These are phyloP conservation scores for Gomphus bonarii DNA, from an alignment of 1,284 basidiomycete genomes.

Conservation along the genomic window DNA sequence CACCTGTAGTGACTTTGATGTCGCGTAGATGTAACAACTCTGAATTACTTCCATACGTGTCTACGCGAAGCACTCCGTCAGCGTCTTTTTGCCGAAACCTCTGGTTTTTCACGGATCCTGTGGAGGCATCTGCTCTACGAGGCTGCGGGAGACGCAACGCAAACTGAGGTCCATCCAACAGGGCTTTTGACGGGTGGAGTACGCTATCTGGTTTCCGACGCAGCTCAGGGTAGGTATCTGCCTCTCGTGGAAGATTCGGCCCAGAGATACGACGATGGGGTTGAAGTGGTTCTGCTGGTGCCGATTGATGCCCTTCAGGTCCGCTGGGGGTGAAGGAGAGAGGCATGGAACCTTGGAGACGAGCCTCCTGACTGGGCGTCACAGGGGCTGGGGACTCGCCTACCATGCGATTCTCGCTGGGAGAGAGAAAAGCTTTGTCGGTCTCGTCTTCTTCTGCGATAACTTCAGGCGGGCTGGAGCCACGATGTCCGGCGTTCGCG, in stretches of 20 bases:
- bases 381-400: slow-evolving; percentile 33
- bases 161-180: not conserved
- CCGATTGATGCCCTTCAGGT: slow-evolving; percentile 26
- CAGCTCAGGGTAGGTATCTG: slow-evolving; percentile 9
- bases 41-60: not conserved
- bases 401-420: slow-evolving; percentile 28
- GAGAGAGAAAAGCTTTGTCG: slow-evolving; percentile 26
- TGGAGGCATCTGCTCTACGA: too few species aligned
- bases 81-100: not conserved
- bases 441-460: slow-evolving; percentile 8
- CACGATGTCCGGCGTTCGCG: slow-evolving; percentile 4
- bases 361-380: slow-evolving; percentile 12
- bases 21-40: slow-evolving; percentile 16
- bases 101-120: too few species aligned
- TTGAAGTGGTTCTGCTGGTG: slow-evolving; percentile 40
- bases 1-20: slow-evolving; percentile 13
- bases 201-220: slow-evolving; percentile 3
- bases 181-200: not conserved
- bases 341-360: not conserved
- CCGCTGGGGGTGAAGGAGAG: not conserved
- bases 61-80: not conserved
- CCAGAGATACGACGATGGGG: slow-evolving; percentile 26
- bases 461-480: not conserved
- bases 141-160: not conserved
- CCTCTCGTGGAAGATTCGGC: not conserved